These are phyloP conservation scores for Solanum paucissectum DNA, from an alignment of 257 asterid genomes.

Conservation along the genomic window DNA sequence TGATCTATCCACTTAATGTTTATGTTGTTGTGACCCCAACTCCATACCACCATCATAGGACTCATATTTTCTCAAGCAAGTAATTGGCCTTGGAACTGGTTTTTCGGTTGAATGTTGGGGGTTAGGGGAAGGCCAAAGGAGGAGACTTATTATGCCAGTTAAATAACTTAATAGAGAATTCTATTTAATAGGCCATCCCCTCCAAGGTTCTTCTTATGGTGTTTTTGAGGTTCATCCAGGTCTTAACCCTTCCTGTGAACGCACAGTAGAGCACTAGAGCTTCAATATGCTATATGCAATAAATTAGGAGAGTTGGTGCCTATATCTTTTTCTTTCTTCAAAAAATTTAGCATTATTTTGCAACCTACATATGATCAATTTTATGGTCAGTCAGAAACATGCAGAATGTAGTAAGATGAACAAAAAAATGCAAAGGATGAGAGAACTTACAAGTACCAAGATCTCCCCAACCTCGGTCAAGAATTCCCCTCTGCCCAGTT, in stretches of 20 bases:
- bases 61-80: not conserved
- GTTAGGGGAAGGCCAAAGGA: not conserved
- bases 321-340: not conserved
- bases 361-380: not conserved
- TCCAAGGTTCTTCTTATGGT: not conserved
- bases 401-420: not conserved
- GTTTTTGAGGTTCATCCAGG: not conserved
- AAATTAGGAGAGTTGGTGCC: not conserved
- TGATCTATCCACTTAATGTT: not conserved
- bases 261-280: not conserved
- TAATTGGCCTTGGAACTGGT: not conserved
- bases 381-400: not conserved
- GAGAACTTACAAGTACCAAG: conserved; percentile 78
- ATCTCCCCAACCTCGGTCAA: conserved; percentile 98
- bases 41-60: not conserved
- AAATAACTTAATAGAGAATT: not conserved
- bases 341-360: not conserved
- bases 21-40: not conserved
- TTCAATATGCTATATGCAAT: not conserved
- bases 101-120: not conserved
- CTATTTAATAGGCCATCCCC: not conserved
- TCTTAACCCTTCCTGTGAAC: not conserved
- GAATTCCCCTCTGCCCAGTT: conserved; percentile 93
- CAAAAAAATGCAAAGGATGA: not conserved
- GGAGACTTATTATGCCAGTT: not conserved